phyloP scores from a whole-genome alignment of 192 early-diverging fungal genomes.

The Rhizophagus sp. region DNA sequence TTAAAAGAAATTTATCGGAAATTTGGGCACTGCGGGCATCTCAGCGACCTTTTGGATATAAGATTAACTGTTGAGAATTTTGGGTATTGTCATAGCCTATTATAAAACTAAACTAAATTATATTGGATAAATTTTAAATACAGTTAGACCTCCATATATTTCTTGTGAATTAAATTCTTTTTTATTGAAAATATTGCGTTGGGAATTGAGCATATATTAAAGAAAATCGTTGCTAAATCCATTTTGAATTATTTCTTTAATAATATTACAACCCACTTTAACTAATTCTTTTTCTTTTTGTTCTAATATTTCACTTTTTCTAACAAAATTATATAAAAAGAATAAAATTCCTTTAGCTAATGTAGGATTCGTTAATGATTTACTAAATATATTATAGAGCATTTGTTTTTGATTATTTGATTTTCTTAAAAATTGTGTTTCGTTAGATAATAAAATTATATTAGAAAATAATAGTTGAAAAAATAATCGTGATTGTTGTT shows the following conservation, averaged over 20 bases:
- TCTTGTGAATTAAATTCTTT: too few relatives aligned
- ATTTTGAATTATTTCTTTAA: slow-evolving; percentile 54
- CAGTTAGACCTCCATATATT: too few relatives aligned
- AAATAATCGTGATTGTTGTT: background rate
- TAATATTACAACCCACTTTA: slow-evolving; percentile 64
- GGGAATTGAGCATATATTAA: background rate
- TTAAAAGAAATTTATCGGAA: too few relatives aligned
- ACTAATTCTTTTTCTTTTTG: slow-evolving; percentile 68
- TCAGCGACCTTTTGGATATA: too few relatives aligned
- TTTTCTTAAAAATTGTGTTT: background rate
- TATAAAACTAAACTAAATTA: too few relatives aligned
- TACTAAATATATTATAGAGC: slow-evolving; percentile 55
- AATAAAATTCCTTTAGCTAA: slow-evolving; percentile 83
- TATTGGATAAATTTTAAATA: too few relatives aligned
- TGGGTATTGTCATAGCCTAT: too few relatives aligned
- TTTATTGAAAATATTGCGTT: too few relatives aligned
- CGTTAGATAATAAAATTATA: slow-evolving; percentile 58
- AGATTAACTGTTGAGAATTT: too few relatives aligned
- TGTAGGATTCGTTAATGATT: slow-evolving; percentile 58
- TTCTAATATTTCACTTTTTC: slow-evolving; percentile 58
- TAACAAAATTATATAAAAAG: slow-evolving; percentile 80
- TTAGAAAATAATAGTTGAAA: slow-evolving; percentile 52
- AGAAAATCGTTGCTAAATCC: background rate
- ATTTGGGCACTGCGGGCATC: too few relatives aligned
- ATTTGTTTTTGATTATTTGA: slow-evolving; percentile 41